Conservation (phyloP, 768 basidiomycete species). For the Cystofilobasidium macerans region DNA sequence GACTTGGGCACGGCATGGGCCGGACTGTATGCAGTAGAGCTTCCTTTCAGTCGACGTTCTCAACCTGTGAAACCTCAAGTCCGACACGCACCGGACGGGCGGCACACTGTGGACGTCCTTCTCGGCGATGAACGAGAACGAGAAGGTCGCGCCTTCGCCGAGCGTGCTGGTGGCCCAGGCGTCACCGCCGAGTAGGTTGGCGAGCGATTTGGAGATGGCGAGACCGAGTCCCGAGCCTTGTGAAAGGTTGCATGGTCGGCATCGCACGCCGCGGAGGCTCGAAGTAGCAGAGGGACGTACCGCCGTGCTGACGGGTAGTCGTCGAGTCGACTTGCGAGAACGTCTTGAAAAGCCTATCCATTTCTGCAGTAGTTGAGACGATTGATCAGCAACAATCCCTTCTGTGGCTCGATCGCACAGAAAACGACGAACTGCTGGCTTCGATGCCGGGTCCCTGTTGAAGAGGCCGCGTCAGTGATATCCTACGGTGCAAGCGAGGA, state of each 20-base stretch:
- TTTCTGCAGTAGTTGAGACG: not conserved
- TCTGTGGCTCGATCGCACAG: no score
- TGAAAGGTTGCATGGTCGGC: no score
- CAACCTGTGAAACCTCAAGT: not conserved
- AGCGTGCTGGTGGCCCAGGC: conserved; percentile 2
- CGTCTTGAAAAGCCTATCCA: conserved; percentile 9
- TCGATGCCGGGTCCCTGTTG: conserved; percentile 5
- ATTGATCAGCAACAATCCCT: not conserved
- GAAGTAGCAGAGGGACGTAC: not conserved
- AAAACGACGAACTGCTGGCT: not conserved
- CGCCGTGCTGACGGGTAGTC: conserved; percentile 19
- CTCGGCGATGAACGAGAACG: conserved; percentile 11
- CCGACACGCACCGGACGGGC: not conserved
- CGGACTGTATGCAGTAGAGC: not conserved
- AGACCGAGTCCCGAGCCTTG: conserved; percentile 13
- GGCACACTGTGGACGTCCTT: not conserved
- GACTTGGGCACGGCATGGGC: not conserved
- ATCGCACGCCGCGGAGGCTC: no score
- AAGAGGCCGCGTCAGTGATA: not conserved
- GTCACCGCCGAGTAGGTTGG: conserved; percentile 12
- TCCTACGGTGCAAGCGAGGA: not conserved
- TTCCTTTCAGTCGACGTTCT: no score
- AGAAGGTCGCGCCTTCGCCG: conserved; percentile 10
- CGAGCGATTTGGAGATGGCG: conserved; percentile 13
- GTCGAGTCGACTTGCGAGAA: conserved; percentile 23